Base-by-base conservation (phyloP, 2,329 filamentous ascomycete genomes). In the Colletotrichum sp. region DNA sequence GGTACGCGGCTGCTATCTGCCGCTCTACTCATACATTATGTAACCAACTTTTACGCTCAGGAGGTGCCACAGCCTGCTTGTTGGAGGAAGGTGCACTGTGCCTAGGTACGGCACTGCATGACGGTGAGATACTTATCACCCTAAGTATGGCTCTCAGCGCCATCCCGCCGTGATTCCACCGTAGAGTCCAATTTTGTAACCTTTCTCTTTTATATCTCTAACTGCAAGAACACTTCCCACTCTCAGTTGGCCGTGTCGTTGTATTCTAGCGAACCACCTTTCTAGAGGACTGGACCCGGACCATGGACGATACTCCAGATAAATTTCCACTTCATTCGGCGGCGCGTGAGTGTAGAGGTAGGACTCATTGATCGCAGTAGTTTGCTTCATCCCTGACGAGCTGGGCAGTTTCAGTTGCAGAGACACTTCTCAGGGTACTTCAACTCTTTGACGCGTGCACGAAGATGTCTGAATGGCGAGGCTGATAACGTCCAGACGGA, bases 281-380 rank as follows among this genome's bases (percentile, higher is more conserved):
- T 49, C 44, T 13, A 7, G 55, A 26, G 55, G 26, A 26, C 55
- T 28, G 16, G 3, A 10, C 26, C 24, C 55, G 12, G 24, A 16
- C 5, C 16, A 76, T 76, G 75, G 32, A 85, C 6, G 83, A 88
- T 24, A 79, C 87, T 16, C 80, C 85, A 60, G 88, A 92, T 68
- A 95, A 94, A 80, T 98, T 93, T 80, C 94, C 95, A 32, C 93
- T 98, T 59, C 96, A 99, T 82, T 95, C 95, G 79, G 96, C 96
- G 57, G 94, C 94, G 77, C 91, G 96, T 72, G 95, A 98, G 84
- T 96, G 96, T 57, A 94, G 92, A 88, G 90, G 96, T 98, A 89
- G 83, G 89, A 80, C 7, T n/a, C 24, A 8, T 16, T 39, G 24
- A 26, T 9, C 44, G 44, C n/a, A 52, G 21, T n/a, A 12, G 26